phyloP scores from a whole-genome alignment of 2,329 filamentous ascomycete genomes.

The Nemania sp. region DNA sequence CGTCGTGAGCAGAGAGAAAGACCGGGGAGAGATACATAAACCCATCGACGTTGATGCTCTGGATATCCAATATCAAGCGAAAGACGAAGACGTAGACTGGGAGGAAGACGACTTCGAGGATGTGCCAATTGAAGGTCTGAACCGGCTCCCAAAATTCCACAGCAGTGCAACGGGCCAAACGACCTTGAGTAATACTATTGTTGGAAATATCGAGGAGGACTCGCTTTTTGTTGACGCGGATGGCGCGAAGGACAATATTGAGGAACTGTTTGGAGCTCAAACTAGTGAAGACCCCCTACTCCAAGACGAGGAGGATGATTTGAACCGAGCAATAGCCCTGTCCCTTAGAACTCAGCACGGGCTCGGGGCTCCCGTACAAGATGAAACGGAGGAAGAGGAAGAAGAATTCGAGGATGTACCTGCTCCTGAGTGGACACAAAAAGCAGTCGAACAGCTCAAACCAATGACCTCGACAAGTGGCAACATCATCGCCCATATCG shows the following conservation, averaged over 20 bases:
- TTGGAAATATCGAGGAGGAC: constrained; percentile 60
- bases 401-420: constrained; percentile 64
- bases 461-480: constrained; percentile 65
- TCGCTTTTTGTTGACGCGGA: constrained; percentile 66
- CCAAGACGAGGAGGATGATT: constrained; percentile 67
- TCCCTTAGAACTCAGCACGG: constrained; percentile 77
- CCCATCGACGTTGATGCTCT: constrained; percentile 90
- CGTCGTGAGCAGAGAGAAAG: constrained; percentile 87
- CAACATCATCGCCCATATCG: constrained; percentile 76
- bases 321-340: constrained; percentile 84
- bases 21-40: constrained; percentile 82
- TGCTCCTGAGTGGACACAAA: constrained; percentile 68
- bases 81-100: constrained; percentile 68
- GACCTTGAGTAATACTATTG: constrained; percentile 35
- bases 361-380: constrained; percentile 45
- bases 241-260: constrained; percentile 32
- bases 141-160: constrained; percentile 78
- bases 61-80: constrained; percentile 67
- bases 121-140: constrained; percentile 89
- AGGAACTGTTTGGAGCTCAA: constrained; percentile 42
- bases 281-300: constrained; percentile 53
- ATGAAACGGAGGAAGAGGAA: constrained; percentile 48
- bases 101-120: constrained; percentile 88
- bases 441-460: constrained; percentile 62
- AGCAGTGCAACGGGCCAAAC: constrained; percentile 43